Base-by-base conservation (phyloP, 2,329 filamentous ascomycete genomes). In the Fusarium sp. region DNA sequence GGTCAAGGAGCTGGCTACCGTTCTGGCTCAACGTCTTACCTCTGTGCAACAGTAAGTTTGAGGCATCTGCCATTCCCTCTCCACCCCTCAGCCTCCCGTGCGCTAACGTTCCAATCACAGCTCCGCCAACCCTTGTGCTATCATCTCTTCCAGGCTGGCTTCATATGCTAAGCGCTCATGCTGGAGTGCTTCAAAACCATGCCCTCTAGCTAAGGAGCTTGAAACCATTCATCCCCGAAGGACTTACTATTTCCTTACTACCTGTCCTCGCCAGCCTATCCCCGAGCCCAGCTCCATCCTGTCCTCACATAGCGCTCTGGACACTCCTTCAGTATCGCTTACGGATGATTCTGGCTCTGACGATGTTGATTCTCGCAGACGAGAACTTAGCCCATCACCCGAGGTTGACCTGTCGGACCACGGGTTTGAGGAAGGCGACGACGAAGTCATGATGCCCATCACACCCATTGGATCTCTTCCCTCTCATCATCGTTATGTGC, bases 201-300 rank as follows among this genome's bases (percentile, higher is more conserved):
- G 96, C 79, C 95, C 96, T 5, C 82, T 98, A 56, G 93, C 92
- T 51, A 98, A 98, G 82, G 93, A 97, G 80, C 88, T 97, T 55
- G 93, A 97, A 77, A 90, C 92, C 40, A 91, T 95, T 41, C 95
- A 98, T 77, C 96, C 96, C 20, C 92, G 95, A 76, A 93, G 96
- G 79, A 94, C 96, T 46, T 98, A 97, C 83, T 98, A 96, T 82
- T 98, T 94, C 81, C 87, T 99, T 62, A 97, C 93, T 39, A 97
- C 92, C n/a, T 91, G 87, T 75, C 89, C 92, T 46, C 92, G 91
- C 75, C 93, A 95, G 76, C 88, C 93, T 37, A 88, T 98, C 20
- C 93, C 93, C 3, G 82, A 78, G 55, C 65, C 75, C 39, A 73
- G 70, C 85, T 73, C 73, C 43, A 58, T 68, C 11, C 61, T 71